Base-by-base conservation (phyloP, 1,284 basidiomycete genomes). In the Porogramme epimiltina region DNA sequence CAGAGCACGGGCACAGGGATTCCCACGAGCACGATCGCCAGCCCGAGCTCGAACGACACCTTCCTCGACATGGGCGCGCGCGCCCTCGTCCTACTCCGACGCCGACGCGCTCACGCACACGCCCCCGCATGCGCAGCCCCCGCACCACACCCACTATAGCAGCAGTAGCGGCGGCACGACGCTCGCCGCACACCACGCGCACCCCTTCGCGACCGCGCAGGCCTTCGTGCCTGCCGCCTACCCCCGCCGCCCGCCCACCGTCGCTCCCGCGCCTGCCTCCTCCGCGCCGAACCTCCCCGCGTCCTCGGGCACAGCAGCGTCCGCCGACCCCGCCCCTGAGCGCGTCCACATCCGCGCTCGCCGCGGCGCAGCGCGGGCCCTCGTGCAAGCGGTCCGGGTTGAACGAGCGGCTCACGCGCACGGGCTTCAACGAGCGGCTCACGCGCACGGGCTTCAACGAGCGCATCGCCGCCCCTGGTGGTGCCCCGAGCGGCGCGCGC, bases 121-220 rank as follows among this genome's bases (percentile, higher is more conserved):
- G 9, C 34, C 8, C 34, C 34, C 34, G n/a, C 10, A 37, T 16
- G 34, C 34, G 34, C 34, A 37, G n/a, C 34, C 9, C 34, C 16
- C 34, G n/a, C 34, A n/a, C 13, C 5, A 9, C 5, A 13, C 8
- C 28, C 6, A 13, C 28, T 8, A 31, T 13, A 13, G 8, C 28
- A 31, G 28, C 28, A 31, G 8, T 13, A 6, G 28, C 28, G 28
- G 28, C 28, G 28, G 28, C 8, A 37, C 34, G 34, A 47, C 54
- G 20, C 51, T 49, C 28, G 24, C 49, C 15, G 42, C 48, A 24
- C 57, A 54, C 38, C 20, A 39, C 41, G 56, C 52, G 18, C 56
- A 59, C 26, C 57, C 54, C 3, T 59, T 59, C 44, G 57, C 57
- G 23, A 52, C 52, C 19, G 54, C 54, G n/a, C 50, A 52, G 5